Evolutionary conservation across 2,329 filamentous ascomycete species (phyloP).

Genomic region (Aquanectria penicillioides): DNA sequence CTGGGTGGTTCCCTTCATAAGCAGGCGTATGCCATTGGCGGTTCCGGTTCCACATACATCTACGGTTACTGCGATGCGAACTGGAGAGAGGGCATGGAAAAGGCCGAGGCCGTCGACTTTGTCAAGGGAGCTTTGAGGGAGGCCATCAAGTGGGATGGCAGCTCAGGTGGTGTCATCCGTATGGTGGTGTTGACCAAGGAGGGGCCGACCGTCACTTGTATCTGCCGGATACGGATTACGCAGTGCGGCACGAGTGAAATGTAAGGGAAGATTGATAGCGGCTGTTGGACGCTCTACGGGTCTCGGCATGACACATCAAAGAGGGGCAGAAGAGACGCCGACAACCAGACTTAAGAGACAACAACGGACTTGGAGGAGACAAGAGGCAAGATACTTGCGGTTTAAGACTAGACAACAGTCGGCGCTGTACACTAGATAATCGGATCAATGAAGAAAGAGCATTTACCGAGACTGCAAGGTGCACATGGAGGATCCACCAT

Average conservation of each 20-base stretch:
- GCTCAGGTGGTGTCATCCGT: constrained; percentile 96
- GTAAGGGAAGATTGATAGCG: constrained; percentile 24
- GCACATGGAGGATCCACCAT: constrained; percentile 18
- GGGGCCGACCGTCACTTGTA: constrained; percentile 95
- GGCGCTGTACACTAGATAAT: constrained; percentile 44
- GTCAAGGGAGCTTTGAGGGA: constrained; percentile 91
- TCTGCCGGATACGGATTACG: constrained; percentile 90
- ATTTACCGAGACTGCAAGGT: constrained; percentile 30
- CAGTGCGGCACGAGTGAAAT: constrained; percentile 71
- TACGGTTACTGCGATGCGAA: constrained; percentile 98
- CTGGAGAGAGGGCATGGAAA: constrained; percentile 95
- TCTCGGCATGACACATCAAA: constrained; percentile 28
- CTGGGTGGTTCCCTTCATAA: constrained; percentile 97
- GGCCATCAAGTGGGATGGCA: constrained; percentile 99
- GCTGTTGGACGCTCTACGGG: constrained; percentile 25
- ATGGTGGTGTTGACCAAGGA: constrained; percentile 95
- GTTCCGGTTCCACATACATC: constrained; percentile 98
- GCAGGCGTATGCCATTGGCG: constrained; percentile 93
- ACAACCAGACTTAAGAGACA: constrained; percentile 16
- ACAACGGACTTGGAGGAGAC: constrained; percentile 15
- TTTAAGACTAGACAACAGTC: constrained; percentile 35
- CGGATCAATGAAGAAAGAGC: constrained; percentile 37
- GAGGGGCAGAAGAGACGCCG: constrained; percentile 16
- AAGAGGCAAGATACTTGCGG: constrained; percentile 16
- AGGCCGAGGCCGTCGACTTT: constrained; percentile 89